Base-by-base conservation (phyloP, 1,284 basidiomycete species). In the Microbotryomycetes sp. region DNA sequence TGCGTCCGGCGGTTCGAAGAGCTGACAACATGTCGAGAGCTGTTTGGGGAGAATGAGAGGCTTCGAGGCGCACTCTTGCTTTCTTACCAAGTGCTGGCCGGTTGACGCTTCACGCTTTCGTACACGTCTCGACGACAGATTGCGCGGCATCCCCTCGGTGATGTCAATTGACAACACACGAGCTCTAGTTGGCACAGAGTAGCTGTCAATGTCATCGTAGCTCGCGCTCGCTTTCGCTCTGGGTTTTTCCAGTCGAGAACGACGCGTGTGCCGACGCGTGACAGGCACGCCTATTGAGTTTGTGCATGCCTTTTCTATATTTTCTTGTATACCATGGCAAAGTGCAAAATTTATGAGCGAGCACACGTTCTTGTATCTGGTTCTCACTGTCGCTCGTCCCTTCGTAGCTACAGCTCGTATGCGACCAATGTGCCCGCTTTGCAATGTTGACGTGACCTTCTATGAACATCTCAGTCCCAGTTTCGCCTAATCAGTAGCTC, bases 191-290 rank as follows among this genome's bases (percentile, higher is more conserved):
- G 49, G 54, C 16, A 69, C 59, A 19, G 51, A 53, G 48, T 62
- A 54, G 28, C 68, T 67, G 70, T 65, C 47, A 60, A 67, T 31
- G 25, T 46, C 2, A 59, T 28, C 12, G 64, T 81, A 80, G 46
- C 74, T 81, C 67, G 19, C 36, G 36, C 12, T 19, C 36, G 36
- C 36, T 9, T 19, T 42, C 36, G 19, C 12, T 19, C 36, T 72
- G 69, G 47, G 55, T 57, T 14, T 69, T 80, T 42, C 48, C 58
- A 16, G 62, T 70, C 4, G 77, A 75, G 76, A 78, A 80, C 0
- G 77, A 79, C 12, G 79, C 81, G 77, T 79, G 84, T 52, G 76
- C 82, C 16, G 78, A 82, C 36, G 36, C 19, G 9, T 42, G 36
- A 9, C 19, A 9, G 36, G 36, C 36, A 12, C 36, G 36, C 36